Conservation (phyloP, 768 basidiomycete genomes). For the Naganishia vishniacii region DNA sequence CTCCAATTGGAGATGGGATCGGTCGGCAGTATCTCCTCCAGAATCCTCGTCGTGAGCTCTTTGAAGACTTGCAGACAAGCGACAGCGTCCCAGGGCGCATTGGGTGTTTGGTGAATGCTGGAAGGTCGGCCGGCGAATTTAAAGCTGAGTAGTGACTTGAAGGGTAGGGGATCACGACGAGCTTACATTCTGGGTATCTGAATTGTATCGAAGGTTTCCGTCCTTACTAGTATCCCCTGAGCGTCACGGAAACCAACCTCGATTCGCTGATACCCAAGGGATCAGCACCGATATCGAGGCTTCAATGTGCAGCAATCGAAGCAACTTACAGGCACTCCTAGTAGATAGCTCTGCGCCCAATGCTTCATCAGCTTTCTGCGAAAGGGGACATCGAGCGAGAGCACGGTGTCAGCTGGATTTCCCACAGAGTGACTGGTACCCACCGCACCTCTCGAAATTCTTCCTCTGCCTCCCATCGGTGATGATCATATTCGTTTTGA, state of each 20-base stretch:
- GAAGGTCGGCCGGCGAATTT: neutral
- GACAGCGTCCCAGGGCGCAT: conserved; percentile 38
- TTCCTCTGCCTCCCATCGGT: conserved; percentile 38
- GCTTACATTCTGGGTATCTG: conserved; percentile 43
- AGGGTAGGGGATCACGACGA: neutral
- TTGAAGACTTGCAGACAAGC: conserved; percentile 38
- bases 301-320: neutral
- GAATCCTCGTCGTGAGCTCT: conserved; percentile 33
- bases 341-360: conserved; percentile 50
- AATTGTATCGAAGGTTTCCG: conserved; percentile 38
- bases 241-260: conserved; percentile 47
- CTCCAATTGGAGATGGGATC: conserved; percentile 31
- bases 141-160: neutral
- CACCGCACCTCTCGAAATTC: conserved; percentile 43
- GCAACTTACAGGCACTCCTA: conserved; percentile 44
- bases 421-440: neutral
- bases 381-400: neutral
- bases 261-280: conserved; percentile 30
- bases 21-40: conserved; percentile 35
- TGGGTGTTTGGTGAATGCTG: conserved; percentile 25
- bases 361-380: conserved; percentile 48
- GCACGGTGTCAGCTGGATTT: neutral
- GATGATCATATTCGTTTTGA: conserved; percentile 49
- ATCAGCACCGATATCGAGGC: conserved; percentile 6
- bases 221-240: conserved; percentile 36